These are phyloP conservation scores for Neofusicoccum umdonicola DNA, from an alignment of 2,329 filamentous ascomycete genomes.

Conservation along the genomic window DNA sequence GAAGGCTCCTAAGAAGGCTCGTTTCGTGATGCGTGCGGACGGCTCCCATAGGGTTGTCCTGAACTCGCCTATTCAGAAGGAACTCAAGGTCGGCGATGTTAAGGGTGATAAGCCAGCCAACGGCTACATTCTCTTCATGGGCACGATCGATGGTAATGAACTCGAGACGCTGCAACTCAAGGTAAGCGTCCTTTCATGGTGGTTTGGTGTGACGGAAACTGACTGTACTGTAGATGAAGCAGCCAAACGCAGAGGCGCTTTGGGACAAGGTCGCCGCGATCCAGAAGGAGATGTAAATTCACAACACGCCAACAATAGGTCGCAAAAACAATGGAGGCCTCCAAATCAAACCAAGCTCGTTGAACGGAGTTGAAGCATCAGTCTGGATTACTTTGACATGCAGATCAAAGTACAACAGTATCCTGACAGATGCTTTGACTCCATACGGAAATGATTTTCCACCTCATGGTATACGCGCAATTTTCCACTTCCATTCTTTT, in stretches of 20 bases:
- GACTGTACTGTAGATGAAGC: constrained; percentile 38
- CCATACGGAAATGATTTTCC: neutral
- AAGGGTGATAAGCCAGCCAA: constrained; percentile 63
- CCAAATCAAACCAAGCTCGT: no score
- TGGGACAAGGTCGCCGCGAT: constrained; percentile 45
- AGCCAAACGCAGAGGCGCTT: constrained; percentile 45
- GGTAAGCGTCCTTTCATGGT: constrained; percentile 41
- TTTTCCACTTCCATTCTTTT: no score
- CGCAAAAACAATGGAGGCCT: neutral
- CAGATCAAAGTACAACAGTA: no score
- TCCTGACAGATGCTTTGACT: no score
- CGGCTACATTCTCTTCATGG: constrained; percentile 66
- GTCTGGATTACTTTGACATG: no score
- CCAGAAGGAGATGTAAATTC: constrained; percentile 35
- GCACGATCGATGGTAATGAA: constrained; percentile 53
- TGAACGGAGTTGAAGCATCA: no score
- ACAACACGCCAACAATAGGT: neutral
- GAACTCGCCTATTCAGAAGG: constrained; percentile 76
- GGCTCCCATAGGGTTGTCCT: constrained; percentile 83
- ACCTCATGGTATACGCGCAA: neutral
- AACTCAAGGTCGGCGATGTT: constrained; percentile 72
- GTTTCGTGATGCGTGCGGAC: constrained; percentile 88
- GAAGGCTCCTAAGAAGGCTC: constrained; percentile 50
- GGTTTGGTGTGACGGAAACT: neutral
- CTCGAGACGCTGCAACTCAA: constrained; percentile 56